Percentiles rank a stretch among this genome's conserved stretches.
Evolutionary conservation across 176 grass and related monocot genomes (phyloP).

Genomic region (Musa itinerans): DNA sequence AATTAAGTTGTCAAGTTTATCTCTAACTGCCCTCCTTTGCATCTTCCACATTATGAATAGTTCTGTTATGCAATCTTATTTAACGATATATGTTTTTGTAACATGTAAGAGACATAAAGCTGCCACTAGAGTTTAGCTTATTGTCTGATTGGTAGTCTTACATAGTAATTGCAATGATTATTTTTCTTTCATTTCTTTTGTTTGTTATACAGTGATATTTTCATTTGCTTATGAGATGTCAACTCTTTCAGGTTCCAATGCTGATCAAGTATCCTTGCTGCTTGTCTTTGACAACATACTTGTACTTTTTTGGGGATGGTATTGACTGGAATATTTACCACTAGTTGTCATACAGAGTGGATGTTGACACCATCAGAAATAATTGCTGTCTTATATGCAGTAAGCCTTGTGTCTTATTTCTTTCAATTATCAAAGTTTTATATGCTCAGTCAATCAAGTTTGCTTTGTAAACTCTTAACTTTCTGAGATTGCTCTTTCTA

Average conservation of each 20-base stretch:
- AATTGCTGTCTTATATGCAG: slow-evolving; percentile 66
- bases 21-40: too few relatives aligned
- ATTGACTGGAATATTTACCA: slow-evolving; percentile 45
- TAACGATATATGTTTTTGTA: too few relatives aligned
- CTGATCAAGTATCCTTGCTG: slow-evolving; percentile 60
- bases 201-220: not conserved
- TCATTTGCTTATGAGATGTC: not conserved
- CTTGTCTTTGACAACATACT: slow-evolving; percentile 82
- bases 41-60: too few relatives aligned
- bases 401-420: slow-evolving; percentile 19
- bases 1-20: too few relatives aligned
- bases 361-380: slow-evolving; percentile 48
- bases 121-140: too few relatives aligned
- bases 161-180: not conserved
- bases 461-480: not conserved
- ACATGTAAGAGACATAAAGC: too few relatives aligned
- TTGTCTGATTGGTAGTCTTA: too few relatives aligned
- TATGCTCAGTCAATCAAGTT: not conserved
- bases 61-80: too few relatives aligned
- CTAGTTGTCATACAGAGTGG: slow-evolving; percentile 64
- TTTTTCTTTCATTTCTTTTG: not conserved
- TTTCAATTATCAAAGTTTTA: not conserved
- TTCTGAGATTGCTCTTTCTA: not conserved
- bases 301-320: slow-evolving; percentile 75
- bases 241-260: slow-evolving; percentile 50